A percentile compares a stretch with the other conserved stretches of the same genome.
Evolutionary conservation across 768 basidiomycete genomes (phyloP).

Genomic region (Tephrocybe sp.): DNA sequence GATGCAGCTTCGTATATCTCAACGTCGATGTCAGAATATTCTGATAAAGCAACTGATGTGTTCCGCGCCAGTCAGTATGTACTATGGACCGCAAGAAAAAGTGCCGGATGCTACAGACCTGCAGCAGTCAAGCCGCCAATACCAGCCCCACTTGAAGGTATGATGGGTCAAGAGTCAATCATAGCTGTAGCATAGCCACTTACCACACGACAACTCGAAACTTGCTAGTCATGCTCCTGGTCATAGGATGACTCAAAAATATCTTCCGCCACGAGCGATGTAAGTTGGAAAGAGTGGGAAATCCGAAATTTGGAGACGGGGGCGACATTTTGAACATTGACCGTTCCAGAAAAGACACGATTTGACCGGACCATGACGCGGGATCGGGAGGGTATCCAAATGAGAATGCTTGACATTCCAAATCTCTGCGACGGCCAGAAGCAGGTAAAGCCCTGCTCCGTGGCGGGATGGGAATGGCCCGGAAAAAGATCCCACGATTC

Average conservation of each 20-base stretch:
- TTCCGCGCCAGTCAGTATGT: constrained; percentile 8
- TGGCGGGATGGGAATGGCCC: constrained; percentile 31
- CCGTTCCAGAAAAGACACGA: constrained; percentile 35
- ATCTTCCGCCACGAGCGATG: constrained; percentile 13
- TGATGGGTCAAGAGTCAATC: constrained; percentile 15
- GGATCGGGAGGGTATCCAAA: constrained; percentile 27
- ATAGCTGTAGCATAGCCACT: constrained; percentile 15
- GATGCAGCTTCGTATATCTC: constrained; percentile 53
- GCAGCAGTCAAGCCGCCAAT: constrained; percentile 48
- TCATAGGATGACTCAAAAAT: constrained; percentile 4
- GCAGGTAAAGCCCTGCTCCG: constrained; percentile 24
- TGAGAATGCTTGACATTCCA: constrained; percentile 40
- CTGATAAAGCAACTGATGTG: constrained; percentile 38
- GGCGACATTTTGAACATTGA: constrained; percentile 34
- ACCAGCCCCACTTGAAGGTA: constrained; percentile 45
- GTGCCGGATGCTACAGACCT: constrained; percentile 21
- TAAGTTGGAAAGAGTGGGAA: constrained; percentile 11
- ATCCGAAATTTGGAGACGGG: constrained; percentile 18
- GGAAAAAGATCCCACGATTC: constrained; percentile 41
- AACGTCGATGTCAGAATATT: constrained; percentile 52
- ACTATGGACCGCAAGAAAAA: constrained; percentile 4
- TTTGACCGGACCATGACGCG: constrained; percentile 40
- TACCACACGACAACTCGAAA: constrained; percentile 58
- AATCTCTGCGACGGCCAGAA: constrained; percentile 27
- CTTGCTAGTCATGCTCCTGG: constrained; percentile 30